phyloP scores from a whole-genome alignment of 2,329 filamentous ascomycete genomes.

The Sordariomycetes sp. region DNA sequence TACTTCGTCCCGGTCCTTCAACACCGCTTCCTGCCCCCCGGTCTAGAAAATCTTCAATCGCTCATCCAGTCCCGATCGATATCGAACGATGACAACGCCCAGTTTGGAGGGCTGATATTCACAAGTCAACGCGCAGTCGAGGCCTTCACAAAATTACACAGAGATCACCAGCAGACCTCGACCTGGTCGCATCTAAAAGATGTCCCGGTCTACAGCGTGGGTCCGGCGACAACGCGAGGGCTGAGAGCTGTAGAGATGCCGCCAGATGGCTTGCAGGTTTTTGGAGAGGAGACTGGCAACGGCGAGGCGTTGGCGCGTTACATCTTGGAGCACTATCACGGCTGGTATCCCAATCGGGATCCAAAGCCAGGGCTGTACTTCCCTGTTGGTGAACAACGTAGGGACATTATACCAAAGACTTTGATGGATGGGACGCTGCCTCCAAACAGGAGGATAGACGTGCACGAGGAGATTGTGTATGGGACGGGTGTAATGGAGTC shows the following conservation, averaged over 20 bases:
- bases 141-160: conserved; percentile 41
- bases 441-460: conserved; percentile 42
- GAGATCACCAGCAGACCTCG: not conserved
- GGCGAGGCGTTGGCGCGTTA: conserved; percentile 70
- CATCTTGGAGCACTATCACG: conserved; percentile 69
- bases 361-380: conserved; percentile 65
- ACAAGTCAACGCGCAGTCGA: conserved; percentile 80
- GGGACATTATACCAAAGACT: conserved; percentile 82
- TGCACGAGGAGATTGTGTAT: conserved; percentile 80
- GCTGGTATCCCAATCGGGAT: conserved; percentile 33
- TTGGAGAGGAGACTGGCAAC: conserved; percentile 76
- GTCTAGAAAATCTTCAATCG: conserved; percentile 41
- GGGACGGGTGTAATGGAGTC: conserved; percentile 74
- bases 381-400: conserved; percentile 78
- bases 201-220: conserved; percentile 66
- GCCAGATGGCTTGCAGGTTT: conserved; percentile 46
- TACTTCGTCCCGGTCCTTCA: conserved; percentile 69
- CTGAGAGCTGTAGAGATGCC: conserved; percentile 45
- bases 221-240: conserved; percentile 70
- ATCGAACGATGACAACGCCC: conserved; percentile 19
- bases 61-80: conserved; percentile 38
- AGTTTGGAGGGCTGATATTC: conserved; percentile 73
- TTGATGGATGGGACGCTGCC: conserved; percentile 52
- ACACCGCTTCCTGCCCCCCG: conserved; percentile 55
- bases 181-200: conserved; percentile 45